These are phyloP conservation scores for Syzygium syzygioides DNA, from an alignment of 441 rosid genomes.

Conservation along the genomic window DNA sequence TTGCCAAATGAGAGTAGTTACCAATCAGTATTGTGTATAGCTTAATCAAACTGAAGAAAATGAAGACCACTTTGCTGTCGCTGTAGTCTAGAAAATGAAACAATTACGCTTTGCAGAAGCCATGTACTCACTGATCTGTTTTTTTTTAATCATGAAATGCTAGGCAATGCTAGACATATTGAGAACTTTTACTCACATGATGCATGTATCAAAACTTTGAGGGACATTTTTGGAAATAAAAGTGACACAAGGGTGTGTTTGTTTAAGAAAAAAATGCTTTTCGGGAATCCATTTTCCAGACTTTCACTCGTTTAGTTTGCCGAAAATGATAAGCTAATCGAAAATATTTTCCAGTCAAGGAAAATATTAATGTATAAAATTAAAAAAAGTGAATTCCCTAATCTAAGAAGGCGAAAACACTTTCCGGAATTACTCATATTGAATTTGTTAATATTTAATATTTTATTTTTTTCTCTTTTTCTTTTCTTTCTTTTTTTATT, in stretches of 20 bases:
- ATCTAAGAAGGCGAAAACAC: too few species aligned
- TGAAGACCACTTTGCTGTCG: neutral
- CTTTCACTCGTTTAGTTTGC: too few species aligned
- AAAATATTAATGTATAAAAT: too few species aligned
- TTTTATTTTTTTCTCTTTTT: too few species aligned
- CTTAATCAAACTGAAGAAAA: neutral
- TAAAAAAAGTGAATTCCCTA: too few species aligned
- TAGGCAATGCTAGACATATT: neutral
- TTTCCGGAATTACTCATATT: too few species aligned
- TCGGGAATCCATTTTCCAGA: too few species aligned
- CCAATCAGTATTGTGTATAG: neutral
- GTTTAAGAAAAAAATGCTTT: too few species aligned
- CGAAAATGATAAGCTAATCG: too few species aligned
- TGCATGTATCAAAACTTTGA: neutral
- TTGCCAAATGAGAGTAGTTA: neutral
- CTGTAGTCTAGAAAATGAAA: neutral
- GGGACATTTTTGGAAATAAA: neutral
- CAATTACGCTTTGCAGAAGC: neutral
- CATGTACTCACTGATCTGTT: neutral
- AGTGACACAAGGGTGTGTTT: neutral
- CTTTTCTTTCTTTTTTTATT: too few species aligned
- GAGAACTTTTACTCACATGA: neutral
- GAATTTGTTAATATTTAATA: too few species aligned
- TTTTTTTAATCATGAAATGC: neutral
- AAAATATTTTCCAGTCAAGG: too few species aligned